Conservation (phyloP, 371 early-diverging fungal genomes). For the Amoeboaphelidium occidentale region DNA sequence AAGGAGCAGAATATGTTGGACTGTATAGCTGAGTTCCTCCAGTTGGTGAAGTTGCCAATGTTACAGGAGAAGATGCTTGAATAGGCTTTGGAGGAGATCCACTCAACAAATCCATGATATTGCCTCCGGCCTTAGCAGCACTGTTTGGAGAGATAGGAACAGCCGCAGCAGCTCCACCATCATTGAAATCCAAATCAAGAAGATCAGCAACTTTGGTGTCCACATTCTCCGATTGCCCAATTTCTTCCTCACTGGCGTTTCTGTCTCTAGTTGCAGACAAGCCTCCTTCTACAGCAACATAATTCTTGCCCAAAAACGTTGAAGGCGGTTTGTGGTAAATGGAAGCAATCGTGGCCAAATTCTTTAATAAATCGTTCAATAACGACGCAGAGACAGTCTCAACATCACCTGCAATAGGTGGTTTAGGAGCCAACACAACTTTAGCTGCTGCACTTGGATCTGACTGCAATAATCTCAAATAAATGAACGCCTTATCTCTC, state of each 20-base stretch:
- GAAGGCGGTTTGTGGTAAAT: constrained; percentile 75
- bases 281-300: background rate
- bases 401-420: constrained; percentile 64
- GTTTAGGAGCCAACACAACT: constrained; percentile 63
- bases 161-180: too few relatives aligned
- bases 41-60: too few relatives aligned
- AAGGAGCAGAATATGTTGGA: too few relatives aligned
- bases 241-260: too few relatives aligned
- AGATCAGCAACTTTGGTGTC: background rate
- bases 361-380: constrained; percentile 44
- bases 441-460: constrained; percentile 6
- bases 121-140: too few relatives aligned
- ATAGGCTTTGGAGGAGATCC: too few relatives aligned
- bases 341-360: constrained; percentile 66
- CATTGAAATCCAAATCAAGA: background rate
- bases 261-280: background rate
- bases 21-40: too few relatives aligned
- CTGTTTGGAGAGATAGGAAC: too few relatives aligned
- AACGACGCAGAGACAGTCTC: constrained; percentile 47
- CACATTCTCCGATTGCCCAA: background rate
- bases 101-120: too few relatives aligned
- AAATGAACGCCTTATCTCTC: constrained; percentile 2
- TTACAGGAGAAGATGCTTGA: too few relatives aligned
- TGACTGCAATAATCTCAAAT: background rate
- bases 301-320: background rate